These are phyloP conservation scores for Alternaria sp. DNA, from an alignment of 2,329 filamentous ascomycete genomes.

Conservation along the genomic window DNA sequence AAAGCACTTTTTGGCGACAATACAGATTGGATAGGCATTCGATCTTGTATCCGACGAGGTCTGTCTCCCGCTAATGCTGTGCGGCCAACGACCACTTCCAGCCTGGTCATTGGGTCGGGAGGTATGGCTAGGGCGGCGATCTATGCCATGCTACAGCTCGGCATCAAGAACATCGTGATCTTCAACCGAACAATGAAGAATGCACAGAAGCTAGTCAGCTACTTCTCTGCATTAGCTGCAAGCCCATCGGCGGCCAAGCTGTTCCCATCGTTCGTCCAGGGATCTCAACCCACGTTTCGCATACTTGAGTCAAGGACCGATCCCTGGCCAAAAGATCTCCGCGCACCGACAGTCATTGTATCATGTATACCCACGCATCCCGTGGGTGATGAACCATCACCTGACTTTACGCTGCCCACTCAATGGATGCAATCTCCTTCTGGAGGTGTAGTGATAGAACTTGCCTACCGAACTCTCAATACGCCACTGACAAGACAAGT, in stretches of 20 bases:
- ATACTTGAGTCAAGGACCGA: constrained; percentile 65
- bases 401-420: constrained; percentile 71
- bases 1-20: constrained; percentile 77
- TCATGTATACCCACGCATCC: constrained; percentile 76
- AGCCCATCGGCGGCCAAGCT: constrained; percentile 24
- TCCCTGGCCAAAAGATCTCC: constrained; percentile 68
- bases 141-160: constrained; percentile 80
- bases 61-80: constrained; percentile 72
- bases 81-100: constrained; percentile 56
- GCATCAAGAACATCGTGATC: constrained; percentile 76
- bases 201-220: constrained; percentile 68
- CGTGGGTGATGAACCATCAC: constrained; percentile 66
- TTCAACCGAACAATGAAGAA: constrained; percentile 72
- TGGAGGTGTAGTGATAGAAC: constrained; percentile 77
- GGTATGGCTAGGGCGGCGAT: constrained; percentile 80
- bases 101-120: constrained; percentile 62
- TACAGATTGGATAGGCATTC: constrained; percentile 80
- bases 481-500: constrained; percentile 75
- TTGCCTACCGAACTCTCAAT: constrained; percentile 72
- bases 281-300: constrained; percentile 55
- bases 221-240: constrained; percentile 65
- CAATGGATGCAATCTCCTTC: constrained; percentile 75
- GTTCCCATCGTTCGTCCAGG: constrained; percentile 28
- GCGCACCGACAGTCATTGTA: constrained; percentile 73
- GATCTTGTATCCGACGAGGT: constrained; percentile 72